Base-by-base conservation (phyloP, 441 rosid genomes). In the Biscutella auriculata region DNA sequence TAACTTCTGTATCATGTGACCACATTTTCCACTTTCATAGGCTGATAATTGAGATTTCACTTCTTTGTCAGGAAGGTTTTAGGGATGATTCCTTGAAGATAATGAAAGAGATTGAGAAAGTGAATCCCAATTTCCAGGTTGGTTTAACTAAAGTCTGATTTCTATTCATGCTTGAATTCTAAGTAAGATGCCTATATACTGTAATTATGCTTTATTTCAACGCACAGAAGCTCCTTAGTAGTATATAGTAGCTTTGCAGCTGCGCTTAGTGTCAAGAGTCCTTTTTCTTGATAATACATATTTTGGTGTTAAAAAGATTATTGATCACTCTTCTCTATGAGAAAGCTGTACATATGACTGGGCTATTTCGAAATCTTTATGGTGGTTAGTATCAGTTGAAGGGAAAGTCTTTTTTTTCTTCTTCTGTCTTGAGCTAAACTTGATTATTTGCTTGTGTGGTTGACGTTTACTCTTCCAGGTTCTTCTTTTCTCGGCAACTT, bases 401-500 rank as follows among this genome's bases (percentile, higher is more conserved):
- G 29, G 43, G 21, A 30, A 44, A 9, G 36, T 26, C 15, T 19
- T 19, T 19, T 56, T 30, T 30, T 57, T 17, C 11, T 44, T 43
- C 36, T 57, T 16, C 30, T 47, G 43, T 48, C 17, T 42, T 23
- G 11, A 43, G 59, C 17, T 42, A n/a, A 16, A 52, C 50, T 54
- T 66, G 35, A 48, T 32, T 15, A 52, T 3, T 1, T 15, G 41
- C 40, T 51, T 66, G 29, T 25, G 55, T 17, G 36, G 48, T 66
- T 47, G 58, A 34, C 35, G n/a, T 42, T 69, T 60, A 28, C 11
- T 33, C 32, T 13, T 12, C 11, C 75, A 93, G 99, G 92, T 85
- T 63, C 91, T 93, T 59, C 76, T 93, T 27, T 89, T 93, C 72
- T 93, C 97, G 57, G 97, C 99, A 8, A 93, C 99, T n/a, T 89